phyloP scores from a whole-genome alignment of 2,329 filamentous ascomycete genomes.

The Parascedosporium putredinis region DNA sequence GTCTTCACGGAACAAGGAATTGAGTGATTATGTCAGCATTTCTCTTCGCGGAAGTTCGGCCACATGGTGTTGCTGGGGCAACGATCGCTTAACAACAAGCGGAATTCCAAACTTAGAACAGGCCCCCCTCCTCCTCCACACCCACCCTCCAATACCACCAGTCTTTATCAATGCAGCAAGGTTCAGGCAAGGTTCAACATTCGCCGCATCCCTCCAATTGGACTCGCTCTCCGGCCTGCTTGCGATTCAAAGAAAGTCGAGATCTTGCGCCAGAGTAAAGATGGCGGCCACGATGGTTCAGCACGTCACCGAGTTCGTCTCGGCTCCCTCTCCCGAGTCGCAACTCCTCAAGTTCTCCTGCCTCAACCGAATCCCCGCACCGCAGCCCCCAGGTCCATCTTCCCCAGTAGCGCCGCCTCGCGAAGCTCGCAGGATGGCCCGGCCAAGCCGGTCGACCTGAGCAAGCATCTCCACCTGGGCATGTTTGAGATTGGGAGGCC shows the following conservation, averaged over 20 bases:
- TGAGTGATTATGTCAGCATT: neutral
- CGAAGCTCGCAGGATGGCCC: neutral
- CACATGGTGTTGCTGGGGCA: neutral
- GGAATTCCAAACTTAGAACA: neutral
- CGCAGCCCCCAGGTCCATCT: neutral
- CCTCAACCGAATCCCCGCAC: neutral
- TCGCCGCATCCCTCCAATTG: neutral
- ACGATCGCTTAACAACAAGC: neutral
- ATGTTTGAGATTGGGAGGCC: conserved; percentile 86
- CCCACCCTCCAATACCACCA: neutral
- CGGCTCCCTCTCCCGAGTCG: neutral
- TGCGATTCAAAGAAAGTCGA: neutral
- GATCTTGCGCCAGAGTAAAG: too few species aligned
- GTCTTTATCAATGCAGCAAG: neutral
- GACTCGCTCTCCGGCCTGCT: neutral
- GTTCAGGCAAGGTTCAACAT: neutral
- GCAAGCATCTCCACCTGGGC: conserved; percentile 56
- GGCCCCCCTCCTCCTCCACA: neutral
- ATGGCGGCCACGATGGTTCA: conserved; percentile 1
- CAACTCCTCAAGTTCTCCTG: conserved; percentile 3
- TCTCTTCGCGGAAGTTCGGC: neutral
- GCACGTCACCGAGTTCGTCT: neutral
- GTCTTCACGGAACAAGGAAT: too few species aligned
- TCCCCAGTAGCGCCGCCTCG: neutral
- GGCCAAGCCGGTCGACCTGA: neutral